Percentiles rank a stretch among this genome's conserved stretches.
Evolutionary conservation across 2,329 filamentous ascomycete genomes (phyloP).

Genomic region (Aspergillus sp.): DNA sequence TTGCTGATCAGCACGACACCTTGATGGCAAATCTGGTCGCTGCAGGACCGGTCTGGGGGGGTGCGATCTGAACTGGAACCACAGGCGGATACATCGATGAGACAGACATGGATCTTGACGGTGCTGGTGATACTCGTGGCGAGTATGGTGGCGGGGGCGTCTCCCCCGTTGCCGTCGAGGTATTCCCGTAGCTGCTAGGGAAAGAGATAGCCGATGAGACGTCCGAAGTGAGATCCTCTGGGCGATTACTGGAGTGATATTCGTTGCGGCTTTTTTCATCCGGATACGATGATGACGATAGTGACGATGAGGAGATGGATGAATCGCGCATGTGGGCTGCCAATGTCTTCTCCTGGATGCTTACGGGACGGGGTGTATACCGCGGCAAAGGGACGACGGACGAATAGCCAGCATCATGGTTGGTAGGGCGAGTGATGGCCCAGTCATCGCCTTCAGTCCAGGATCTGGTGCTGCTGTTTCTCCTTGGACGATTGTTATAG

Average conservation of each 20-base stretch:
- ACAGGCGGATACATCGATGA: slow-evolving; percentile 11
- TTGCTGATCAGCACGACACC: slow-evolving; percentile 2
- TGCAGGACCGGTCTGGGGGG: no score
- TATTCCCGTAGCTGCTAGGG: slow-evolving; percentile 41
- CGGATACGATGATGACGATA: slow-evolving; percentile 2
- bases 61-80: no score
- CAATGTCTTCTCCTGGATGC: slow-evolving; percentile 36
- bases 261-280: neutral
- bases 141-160: slow-evolving; percentile 41
- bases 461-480: neutral
- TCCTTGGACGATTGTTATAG: neutral
- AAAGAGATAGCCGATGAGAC: slow-evolving; percentile 37
- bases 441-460: neutral
- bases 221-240: slow-evolving; percentile 22
- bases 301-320: slow-evolving; percentile 18
- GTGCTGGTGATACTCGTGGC: slow-evolving; percentile 21
- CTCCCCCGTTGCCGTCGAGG: slow-evolving; percentile 39
- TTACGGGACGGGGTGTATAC: slow-evolving; percentile 37
- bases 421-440: neutral
- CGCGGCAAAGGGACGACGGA: slow-evolving; percentile 32
- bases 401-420: slow-evolving; percentile 24
- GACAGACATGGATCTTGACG: slow-evolving; percentile 29
- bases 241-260: neutral
- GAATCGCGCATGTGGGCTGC: slow-evolving; percentile 28
- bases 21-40: neutral